phyloP scores from a whole-genome alignment of 2,329 filamentous ascomycete species.

The Ophiostoma perfectum region DNA sequence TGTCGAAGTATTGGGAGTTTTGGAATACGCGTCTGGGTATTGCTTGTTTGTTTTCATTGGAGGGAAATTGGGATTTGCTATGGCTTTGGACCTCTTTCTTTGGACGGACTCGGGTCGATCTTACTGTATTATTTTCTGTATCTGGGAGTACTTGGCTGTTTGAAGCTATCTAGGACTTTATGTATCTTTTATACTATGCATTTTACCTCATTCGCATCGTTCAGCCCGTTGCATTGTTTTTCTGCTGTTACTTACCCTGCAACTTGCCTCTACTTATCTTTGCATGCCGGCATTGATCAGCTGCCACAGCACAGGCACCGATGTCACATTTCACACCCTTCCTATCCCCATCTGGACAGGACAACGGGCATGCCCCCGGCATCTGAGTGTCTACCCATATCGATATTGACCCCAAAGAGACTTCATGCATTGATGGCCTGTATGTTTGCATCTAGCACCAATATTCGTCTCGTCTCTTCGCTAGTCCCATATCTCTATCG shows the following conservation, averaged over 20 bases:
- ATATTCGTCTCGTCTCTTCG: too few relatives aligned
- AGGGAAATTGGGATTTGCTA: neutral
- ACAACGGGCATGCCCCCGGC: neutral
- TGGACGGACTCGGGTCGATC: neutral
- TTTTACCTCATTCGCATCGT: neutral
- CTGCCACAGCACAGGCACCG: neutral
- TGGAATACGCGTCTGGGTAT: neutral
- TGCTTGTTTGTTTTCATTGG: neutral
- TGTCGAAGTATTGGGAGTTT: conserved; percentile 11
- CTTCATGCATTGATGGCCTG: neutral
- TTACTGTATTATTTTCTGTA: neutral
- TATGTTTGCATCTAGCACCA: neutral
- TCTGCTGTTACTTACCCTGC: neutral
- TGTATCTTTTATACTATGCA: neutral
- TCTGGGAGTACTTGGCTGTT: neutral
- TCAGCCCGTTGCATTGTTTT: neutral
- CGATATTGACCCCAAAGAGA: neutral
- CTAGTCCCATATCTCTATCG: neutral
- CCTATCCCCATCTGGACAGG: conserved; percentile 3
- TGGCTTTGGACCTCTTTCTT: neutral
- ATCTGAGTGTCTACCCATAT: neutral
- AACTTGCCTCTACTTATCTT: neutral
- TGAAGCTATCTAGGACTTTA: neutral
- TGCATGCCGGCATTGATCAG: neutral
- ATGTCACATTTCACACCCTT: conserved; percentile 3